Percentiles rank a stretch among this genome's conserved stretches.
phyloP scores from a whole-genome alignment of 1,284 basidiomycete species.

The Marasmius tenuissimus region DNA sequence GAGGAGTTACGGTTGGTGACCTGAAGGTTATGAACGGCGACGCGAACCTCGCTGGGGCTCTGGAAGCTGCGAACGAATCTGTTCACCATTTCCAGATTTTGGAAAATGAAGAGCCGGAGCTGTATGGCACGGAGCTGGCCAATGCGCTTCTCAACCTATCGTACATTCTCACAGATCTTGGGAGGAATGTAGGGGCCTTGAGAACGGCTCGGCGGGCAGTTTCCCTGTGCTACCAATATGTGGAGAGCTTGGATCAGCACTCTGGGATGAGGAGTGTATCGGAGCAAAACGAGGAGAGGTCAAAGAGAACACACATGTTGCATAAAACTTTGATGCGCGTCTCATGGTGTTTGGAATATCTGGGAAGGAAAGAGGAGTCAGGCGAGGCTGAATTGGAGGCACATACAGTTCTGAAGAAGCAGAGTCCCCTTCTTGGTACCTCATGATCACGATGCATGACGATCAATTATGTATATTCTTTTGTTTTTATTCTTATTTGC shows the following conservation, averaged over 20 bases:
- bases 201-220: slow-evolving; percentile 8
- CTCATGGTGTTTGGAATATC: slow-evolving; percentile 9
- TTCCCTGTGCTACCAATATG: slow-evolving; percentile 5
- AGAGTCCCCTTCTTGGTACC: background rate
- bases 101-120: slow-evolving; percentile 11
- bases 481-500: background rate
- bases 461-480: background rate
- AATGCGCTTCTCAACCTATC: slow-evolving; percentile 11
- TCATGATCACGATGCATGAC: background rate
- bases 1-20: background rate
- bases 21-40: background rate
- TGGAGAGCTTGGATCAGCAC: background rate
- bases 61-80: slow-evolving; percentile 11
- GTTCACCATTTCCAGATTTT: slow-evolving; percentile 13
- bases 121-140: slow-evolving; percentile 10
- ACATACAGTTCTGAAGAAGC: slow-evolving; percentile 9
- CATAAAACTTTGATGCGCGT: slow-evolving; percentile 13
- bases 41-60: slow-evolving; percentile 2
- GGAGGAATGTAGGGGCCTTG: slow-evolving; percentile 8
- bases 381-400: slow-evolving; percentile 10
- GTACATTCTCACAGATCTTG: slow-evolving; percentile 11
- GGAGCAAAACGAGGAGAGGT: slow-evolving; percentile 8
- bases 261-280: background rate
- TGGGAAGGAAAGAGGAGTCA: slow-evolving; percentile 8
- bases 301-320: slow-evolving; percentile 4